phyloP scores from a whole-genome alignment of 2,329 filamentous ascomycete genomes.

The Tolypocladium ovalisporum region DNA sequence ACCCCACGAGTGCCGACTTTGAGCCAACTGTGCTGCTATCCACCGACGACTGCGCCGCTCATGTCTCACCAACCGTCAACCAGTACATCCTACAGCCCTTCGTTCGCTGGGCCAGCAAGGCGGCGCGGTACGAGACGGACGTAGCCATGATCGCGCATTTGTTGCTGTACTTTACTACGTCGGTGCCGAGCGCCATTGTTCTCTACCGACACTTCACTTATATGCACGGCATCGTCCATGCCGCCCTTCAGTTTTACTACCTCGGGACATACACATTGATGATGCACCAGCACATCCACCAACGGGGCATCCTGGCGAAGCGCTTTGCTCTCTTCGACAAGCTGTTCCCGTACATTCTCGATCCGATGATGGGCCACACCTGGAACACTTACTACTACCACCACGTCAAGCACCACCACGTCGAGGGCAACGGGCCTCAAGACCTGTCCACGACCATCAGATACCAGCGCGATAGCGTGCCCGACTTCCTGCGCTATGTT shows the following conservation, averaged over 20 bases:
- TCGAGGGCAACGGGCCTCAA: conserved; percentile 68
- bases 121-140: conserved; percentile 58
- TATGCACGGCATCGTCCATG: conserved; percentile 55
- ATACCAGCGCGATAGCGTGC: conserved; percentile 60
- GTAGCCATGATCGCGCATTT: conserved; percentile 72
- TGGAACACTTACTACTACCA: conserved; percentile 83
- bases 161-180: conserved; percentile 58
- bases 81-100: conserved; percentile 48
- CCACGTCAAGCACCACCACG: conserved; percentile 77
- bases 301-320: conserved; percentile 54
- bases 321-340: conserved; percentile 46
- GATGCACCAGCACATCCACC: conserved; percentile 80
- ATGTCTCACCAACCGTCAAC: conserved; percentile 28
- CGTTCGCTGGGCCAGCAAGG: conserved; percentile 37
- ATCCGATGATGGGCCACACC: conserved; percentile 71
- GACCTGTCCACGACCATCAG: conserved; percentile 68
- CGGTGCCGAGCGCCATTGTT: conserved; percentile 55
- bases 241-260: conserved; percentile 55
- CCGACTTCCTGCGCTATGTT: conserved; percentile 61
- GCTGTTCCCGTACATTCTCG: conserved; percentile 60
- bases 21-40: conserved; percentile 35
- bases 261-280: conserved; percentile 67
- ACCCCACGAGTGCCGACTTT: conserved; percentile 28
- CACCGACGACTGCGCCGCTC: conserved; percentile 26
- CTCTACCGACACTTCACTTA: conserved; percentile 58